Percentiles rank a stretch among this genome's conserved stretches.
phyloP scores from a whole-genome alignment of 176 grass and related monocot species.

The Bromus sterilis region DNA sequence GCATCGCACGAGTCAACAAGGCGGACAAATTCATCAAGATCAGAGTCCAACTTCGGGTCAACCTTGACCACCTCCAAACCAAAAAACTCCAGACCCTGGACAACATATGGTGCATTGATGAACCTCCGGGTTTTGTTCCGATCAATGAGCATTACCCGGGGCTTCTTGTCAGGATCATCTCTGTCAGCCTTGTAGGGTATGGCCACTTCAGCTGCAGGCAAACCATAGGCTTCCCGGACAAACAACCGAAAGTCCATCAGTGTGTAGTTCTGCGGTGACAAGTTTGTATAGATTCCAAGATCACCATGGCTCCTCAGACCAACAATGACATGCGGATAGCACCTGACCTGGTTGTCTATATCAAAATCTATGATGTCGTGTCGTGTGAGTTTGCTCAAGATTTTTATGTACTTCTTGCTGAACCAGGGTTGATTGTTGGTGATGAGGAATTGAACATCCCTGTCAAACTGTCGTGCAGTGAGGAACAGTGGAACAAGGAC shows the following conservation, averaged over 20 bases:
- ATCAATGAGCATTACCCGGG: conserved; percentile 59
- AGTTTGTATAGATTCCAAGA: conserved; percentile 37
- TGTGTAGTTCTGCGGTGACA: conserved; percentile 41
- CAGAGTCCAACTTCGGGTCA: conserved; percentile 21
- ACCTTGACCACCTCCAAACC: conserved; percentile 57
- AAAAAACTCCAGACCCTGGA: conserved; percentile 35
- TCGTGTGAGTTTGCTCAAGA: conserved; percentile 32
- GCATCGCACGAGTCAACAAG: conserved; percentile 51
- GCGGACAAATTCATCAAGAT: conserved; percentile 30
- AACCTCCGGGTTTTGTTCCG: conserved; percentile 43
- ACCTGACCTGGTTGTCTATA: conserved; percentile 36
- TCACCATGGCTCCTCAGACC: conserved; percentile 62
- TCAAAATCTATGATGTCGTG: conserved; percentile 45
- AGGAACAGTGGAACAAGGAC: conserved; percentile 64
- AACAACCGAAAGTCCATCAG: conserved; percentile 64
- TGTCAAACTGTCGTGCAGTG: conserved; percentile 42
- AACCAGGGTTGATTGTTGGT: conserved; percentile 53
- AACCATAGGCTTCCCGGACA: conserved; percentile 39
- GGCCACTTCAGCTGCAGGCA: conserved; percentile 20
- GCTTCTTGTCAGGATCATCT: conserved; percentile 46
- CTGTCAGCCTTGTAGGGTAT: conserved; percentile 32
- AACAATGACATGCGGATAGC: conserved; percentile 55
- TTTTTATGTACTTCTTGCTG: conserved; percentile 43
- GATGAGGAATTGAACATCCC: conserved; percentile 49
- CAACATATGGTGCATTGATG: conserved; percentile 32